These are phyloP conservation scores for Rhododendron griersonianum DNA, from an alignment of 148 eudicot genomes.

Conservation along the genomic window DNA sequence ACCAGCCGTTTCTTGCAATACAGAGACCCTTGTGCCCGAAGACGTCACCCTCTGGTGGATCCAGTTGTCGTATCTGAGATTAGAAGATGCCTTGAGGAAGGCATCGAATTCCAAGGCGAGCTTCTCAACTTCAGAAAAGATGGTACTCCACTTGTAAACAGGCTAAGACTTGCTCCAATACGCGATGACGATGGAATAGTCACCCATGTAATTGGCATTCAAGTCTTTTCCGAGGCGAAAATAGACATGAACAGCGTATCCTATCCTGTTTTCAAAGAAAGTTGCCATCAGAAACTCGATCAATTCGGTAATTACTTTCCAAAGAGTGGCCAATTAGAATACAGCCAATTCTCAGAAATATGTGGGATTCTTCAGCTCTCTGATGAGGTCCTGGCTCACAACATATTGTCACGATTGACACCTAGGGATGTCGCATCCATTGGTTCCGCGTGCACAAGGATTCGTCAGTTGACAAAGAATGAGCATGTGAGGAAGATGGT, in stretches of 20 bases:
- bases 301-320: conserved; percentile 20
- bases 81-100: conserved; percentile 73
- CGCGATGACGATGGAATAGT: conserved; percentile 62
- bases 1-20: conserved; percentile 82
- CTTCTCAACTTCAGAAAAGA: conserved; percentile 88
- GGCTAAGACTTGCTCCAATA: conserved; percentile 69
- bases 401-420: conserved; percentile 75
- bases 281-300: conserved; percentile 32
- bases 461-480: conserved; percentile 61
- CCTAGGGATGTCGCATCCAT: conserved; percentile 85
- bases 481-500: conserved; percentile 84
- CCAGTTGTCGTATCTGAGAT: conserved; percentile 80
- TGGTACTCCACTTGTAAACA: conserved; percentile 73
- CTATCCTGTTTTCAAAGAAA: conserved; percentile 72
- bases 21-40: conserved; percentile 72
- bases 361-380: conserved; percentile 80
- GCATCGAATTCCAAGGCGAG: conserved; percentile 78
- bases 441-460: conserved; percentile 70
- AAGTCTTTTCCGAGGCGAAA: conserved; percentile 65
- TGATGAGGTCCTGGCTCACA: conserved; percentile 79
- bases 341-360: conserved; percentile 21
- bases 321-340: conserved; percentile 17
- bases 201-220: conserved; percentile 82
- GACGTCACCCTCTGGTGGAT: conserved; percentile 87
- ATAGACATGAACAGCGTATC: conserved; percentile 63